Evolutionary conservation across 371 early-diverging fungal species (phyloP), one percentile per base, ranked within the genome.

Genomic region (Apophysomyces elegans): DNA sequence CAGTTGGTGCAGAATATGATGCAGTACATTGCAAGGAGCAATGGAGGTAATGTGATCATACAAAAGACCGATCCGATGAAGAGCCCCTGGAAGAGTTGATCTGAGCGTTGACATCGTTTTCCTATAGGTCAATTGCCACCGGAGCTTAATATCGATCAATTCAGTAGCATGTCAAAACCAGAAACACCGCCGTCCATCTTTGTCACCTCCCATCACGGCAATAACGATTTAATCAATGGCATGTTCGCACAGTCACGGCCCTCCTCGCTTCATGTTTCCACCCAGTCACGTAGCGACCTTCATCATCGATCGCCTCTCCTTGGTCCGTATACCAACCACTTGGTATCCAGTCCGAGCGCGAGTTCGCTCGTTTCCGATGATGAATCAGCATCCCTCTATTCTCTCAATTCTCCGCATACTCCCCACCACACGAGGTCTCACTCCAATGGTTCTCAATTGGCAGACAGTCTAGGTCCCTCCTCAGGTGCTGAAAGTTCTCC

Each of bases 1-100:
- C 78, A 84, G 57, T 58, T 87, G 46, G 77, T 92, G 65, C 86
- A 87, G 60, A 74, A 65, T n/a, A 73, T 89, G 71, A 73, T 87
- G 67, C 78, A 85, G 8, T 84, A 84, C 66, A 84, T 91, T 58
- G 71, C 77, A 21, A 76, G 78, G 60, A 68, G 77, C 32, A 78
- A 79, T 36, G 85, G 80, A 36, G 85, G 81, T 61, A 79, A 68
- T 26, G 38, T 69, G 68, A 71, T 70, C 44, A 63, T 11, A 41
- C 1, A 41, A 41, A 41, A 41, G 13, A 13, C 41, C 41, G 41
- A 41, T 41, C 41, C 13, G 41, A 41, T 41, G 13, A 41, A 13
- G 2, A 26, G 2, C 32, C 41, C 41, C 41, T 44, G 59, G 46
- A 38, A 32, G 56, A 37, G 58, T 63, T 62, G 47, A 61, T 59